Conservation (phyloP, 2,329 filamentous ascomycete genomes). For the Coniochaeta sp. region DNA sequence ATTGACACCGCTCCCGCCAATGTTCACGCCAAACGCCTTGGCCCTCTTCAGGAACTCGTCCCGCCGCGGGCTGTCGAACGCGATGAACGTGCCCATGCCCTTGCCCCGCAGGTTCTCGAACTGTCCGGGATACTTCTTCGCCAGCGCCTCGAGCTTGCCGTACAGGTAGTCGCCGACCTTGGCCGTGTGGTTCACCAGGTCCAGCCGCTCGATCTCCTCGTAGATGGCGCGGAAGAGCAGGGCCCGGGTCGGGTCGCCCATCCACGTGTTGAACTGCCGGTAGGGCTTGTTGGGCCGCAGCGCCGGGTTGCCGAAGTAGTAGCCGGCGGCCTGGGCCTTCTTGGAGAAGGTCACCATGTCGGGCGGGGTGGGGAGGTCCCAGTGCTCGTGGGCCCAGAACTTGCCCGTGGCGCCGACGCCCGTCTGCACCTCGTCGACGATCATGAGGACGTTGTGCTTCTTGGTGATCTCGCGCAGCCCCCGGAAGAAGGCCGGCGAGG, state of each 20-base stretch:
- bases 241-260: constrained; percentile 82
- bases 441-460: constrained; percentile 72
- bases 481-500: constrained; percentile 78
- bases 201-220: constrained; percentile 67
- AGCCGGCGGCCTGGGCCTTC: constrained; percentile 90
- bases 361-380: constrained; percentile 70
- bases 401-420: constrained; percentile 87
- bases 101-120: constrained; percentile 82
- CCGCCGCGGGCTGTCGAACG: constrained; percentile 75
- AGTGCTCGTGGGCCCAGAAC: constrained; percentile 97
- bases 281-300: constrained; percentile 88
- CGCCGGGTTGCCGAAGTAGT: constrained; percentile 77
- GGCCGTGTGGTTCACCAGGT: constrained; percentile 75
- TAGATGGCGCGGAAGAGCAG: constrained; percentile 83
- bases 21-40: constrained; percentile 77
- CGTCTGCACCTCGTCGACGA: constrained; percentile 92
- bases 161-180: constrained; percentile 73
- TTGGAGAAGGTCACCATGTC: constrained; percentile 96
- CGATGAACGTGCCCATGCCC: constrained; percentile 85
- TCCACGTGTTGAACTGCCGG: constrained; percentile 97
- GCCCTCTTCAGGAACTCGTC: constrained; percentile 74
- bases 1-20: constrained; percentile 69
- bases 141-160: constrained; percentile 58
- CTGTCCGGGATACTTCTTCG: constrained; percentile 64
- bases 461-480: constrained; percentile 73